Evolutionary conservation across 345 rosid species (phyloP).

Genomic region (Aurinia saxatilis): DNA sequence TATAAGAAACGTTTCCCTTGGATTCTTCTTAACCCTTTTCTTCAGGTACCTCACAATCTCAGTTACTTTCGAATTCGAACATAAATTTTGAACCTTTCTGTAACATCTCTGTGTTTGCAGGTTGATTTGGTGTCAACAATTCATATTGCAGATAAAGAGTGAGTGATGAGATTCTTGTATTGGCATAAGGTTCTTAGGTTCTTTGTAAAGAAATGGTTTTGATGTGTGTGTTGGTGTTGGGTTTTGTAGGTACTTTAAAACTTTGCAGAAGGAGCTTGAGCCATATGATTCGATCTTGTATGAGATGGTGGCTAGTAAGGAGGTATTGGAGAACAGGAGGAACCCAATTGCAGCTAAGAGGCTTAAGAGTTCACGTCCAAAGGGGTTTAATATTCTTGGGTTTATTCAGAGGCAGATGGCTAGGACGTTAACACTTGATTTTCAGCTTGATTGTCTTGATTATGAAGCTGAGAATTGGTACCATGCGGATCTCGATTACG

Average conservation of each 20-base stretch:
- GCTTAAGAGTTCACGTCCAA: slow-evolving; percentile 50
- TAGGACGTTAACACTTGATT: slow-evolving; percentile 60
- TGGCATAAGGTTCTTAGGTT: too few relatives aligned
- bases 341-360: slow-evolving; percentile 40
- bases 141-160: slow-evolving; percentile 94
- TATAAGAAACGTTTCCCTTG: slow-evolving; percentile 77
- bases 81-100: neutral
- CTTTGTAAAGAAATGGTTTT: neutral
- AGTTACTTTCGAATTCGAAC: neutral
- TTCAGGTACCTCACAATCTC: slow-evolving; percentile 38
- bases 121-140: slow-evolving; percentile 93
- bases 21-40: slow-evolving; percentile 70
- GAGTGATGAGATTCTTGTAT: slow-evolving; percentile 19
- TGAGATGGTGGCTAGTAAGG: slow-evolving; percentile 93
- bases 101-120: slow-evolving; percentile 30
- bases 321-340: slow-evolving; percentile 59
- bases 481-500: slow-evolving; percentile 95
- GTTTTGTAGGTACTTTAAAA: slow-evolving; percentile 55
- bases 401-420: slow-evolving; percentile 91
- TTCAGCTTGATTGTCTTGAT: slow-evolving; percentile 85
- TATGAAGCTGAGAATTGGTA: slow-evolving; percentile 74
- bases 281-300: slow-evolving; percentile 78
- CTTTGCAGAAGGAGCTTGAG: slow-evolving; percentile 81
- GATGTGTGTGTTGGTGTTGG: neutral
- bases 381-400: slow-evolving; percentile 71